Base-by-base conservation (phyloP, 495 filamentous ascomycete genomes). In the Penicillium simplicissimum region DNA sequence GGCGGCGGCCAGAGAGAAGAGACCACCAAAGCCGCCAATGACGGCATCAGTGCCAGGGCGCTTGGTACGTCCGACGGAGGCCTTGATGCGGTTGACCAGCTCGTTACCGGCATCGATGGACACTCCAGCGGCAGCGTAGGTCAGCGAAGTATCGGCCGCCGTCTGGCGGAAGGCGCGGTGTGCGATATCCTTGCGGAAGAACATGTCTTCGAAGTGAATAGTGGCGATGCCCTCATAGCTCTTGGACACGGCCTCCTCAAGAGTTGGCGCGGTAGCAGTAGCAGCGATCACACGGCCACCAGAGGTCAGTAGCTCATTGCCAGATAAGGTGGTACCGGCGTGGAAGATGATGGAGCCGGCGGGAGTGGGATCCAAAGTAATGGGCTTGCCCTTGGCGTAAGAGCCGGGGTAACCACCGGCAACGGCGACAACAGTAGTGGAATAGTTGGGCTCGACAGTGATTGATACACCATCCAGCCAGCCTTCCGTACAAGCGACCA, bases 21-120 rank as follows among this genome's bases (percentile, higher is more conserved):
- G 84, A 36, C 96, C 95, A 28, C 96, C 95, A 63, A 98, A 98
- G 3, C 96, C 96, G 59, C 96, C 95, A 66, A 98, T 97, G 65
- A 90, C 84, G 57, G 92, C 91, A 73, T 93, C 89, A 4, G 95
- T 90, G 33, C 96, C 95, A 42, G 93, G 87, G 10, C 90, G 87
- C 60, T 79, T 82, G 34, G 95, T 98, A 33, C 89, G 89, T 11
- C 82, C 77, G 4, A 97, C 93, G 23, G 87, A 88, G 45, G 82
- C 78, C 78, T 96, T 97, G 81, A 98, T 98, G 54, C 87, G 84
- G 64, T 91, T 82, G 56, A 98, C 93, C 9, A 98, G 89, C 43
- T 88, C 84, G 73, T 98, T 98, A 15, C 95, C 95, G 38, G 90
- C 87, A 58, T 96, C 89, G 59, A 98, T 95, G 66, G 90, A 93